Conservation (phyloP, 1,284 basidiomycete species). For the Agaricales sp. region DNA sequence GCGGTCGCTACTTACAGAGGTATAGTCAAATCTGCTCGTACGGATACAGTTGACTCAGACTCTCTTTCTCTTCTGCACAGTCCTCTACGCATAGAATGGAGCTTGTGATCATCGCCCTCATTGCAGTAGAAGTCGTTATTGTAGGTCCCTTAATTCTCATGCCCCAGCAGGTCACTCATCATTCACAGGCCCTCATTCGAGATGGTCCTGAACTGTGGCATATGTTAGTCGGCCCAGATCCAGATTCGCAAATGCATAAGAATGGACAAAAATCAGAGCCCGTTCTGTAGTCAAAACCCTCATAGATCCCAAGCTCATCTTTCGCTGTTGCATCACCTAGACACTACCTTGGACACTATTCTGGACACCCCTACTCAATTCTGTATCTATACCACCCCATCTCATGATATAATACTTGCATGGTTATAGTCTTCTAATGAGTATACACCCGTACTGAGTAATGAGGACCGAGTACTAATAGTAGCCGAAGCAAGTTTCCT, state of each 20-base stretch:
- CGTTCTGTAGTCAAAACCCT: no score
- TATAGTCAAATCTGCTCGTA: constrained; percentile 18
- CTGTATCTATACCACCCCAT: neutral
- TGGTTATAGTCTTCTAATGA: no score
- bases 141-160: constrained; percentile 34
- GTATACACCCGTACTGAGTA: no score
- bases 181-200: constrained; percentile 41
- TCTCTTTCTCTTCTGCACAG: constrained; percentile 25
- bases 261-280: no score
- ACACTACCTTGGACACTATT: no score
- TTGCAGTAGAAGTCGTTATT: constrained; percentile 84
- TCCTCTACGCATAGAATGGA: constrained; percentile 85
- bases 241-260: neutral
- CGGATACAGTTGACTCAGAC: no score
- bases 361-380: neutral
- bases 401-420: neutral
- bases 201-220: constrained; percentile 57
- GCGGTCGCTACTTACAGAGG: constrained; percentile 71
- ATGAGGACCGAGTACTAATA: no score
- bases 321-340: no score
- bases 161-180: neutral
- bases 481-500: neutral
- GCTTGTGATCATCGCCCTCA: constrained; percentile 81
- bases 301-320: no score
- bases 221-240: constrained; percentile 22